These are phyloP conservation scores for Cryptosporidium viatorum DNA, from an alignment of 169 alveolate species.

Conservation along the genomic window DNA sequence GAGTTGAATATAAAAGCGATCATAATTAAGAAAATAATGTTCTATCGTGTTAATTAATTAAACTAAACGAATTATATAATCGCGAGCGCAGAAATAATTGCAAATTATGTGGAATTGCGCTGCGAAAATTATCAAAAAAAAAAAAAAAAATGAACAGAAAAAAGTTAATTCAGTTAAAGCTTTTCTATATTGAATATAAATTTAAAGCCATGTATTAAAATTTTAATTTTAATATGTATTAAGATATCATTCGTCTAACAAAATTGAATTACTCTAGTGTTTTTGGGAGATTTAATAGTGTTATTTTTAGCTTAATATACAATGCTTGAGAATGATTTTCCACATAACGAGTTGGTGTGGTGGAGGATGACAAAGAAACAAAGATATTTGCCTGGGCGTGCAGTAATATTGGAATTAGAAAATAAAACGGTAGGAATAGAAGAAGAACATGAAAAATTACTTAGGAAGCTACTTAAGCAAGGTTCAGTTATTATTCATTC, in stretches of 20 bases:
- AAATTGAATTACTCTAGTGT: not conserved
- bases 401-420: constrained; percentile 45
- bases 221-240: not conserved
- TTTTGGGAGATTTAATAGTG: not conserved
- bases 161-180: not conserved
- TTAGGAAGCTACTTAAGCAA: constrained; percentile 13
- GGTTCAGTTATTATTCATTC: constrained; percentile 52
- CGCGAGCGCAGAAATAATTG: constrained; percentile 9
- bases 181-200: not conserved
- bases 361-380: constrained; percentile 75
- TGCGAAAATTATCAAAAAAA: not conserved
- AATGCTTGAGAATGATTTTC: constrained; percentile 55
- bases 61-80: not conserved
- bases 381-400: constrained; percentile 70
- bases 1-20: no score
- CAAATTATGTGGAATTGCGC: constrained; percentile 40
- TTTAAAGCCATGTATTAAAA: not conserved
- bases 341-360: constrained; percentile 70
- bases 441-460: constrained; percentile 50
- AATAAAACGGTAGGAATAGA: constrained; percentile 64
- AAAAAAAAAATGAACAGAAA: not conserved
- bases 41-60: not conserved
- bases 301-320: not conserved
- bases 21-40: not conserved
- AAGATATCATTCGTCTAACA: not conserved